Base-by-base conservation (phyloP, 2,329 filamentous ascomycete genomes). In the Shiraia sp. region DNA sequence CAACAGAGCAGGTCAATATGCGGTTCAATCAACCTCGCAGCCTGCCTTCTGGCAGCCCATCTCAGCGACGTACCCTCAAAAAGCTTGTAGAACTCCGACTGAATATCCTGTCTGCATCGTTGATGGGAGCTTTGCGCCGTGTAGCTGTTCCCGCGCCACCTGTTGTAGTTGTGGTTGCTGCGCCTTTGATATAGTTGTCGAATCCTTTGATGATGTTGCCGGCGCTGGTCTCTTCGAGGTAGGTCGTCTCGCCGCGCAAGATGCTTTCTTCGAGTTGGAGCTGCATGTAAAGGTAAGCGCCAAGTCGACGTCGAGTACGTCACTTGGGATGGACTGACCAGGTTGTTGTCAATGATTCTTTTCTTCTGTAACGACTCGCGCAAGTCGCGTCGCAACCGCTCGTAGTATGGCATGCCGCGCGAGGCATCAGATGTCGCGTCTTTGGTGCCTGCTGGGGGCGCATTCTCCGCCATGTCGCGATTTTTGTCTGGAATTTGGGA, bases 161-260 rank as follows among this genome's bases (percentile, higher is more conserved):
- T 4, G 68, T 63, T 3, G 73, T 77, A 53, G 82, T 77, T 9
- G 83, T 79, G 2, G 78, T 76, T n/a, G 82, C 81, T 7, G 81
- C 63, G 40, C 89, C 91, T 71, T 99, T 99, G 76, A 96, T 95
- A 74, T 97, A 99, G 66, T 90, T 95, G 70, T 99, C 93, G 70
- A 99, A 99, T 15, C 93, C 93, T 34, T 88, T 90, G 68, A 99
- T 92, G 65, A 99, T 97, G 74, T 99, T 99, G 31, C 93, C 93
- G 14, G 81, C 81, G 57, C 79, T 83, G 10, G 85, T 86, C 61
- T 90, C 90, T 69, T 97, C 92, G 36, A 99, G 83, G 69, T 99
- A 99, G 13, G 85, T 80, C 43, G 85, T 83, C 70, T 99, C 93
- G 61, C 89, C 86, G 51, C 86, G 83, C 65, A 81, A 84, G 59